phyloP scores from a whole-genome alignment of 108 stramenopile genomes.

The Pseudonitzschia delicatissima region DNA sequence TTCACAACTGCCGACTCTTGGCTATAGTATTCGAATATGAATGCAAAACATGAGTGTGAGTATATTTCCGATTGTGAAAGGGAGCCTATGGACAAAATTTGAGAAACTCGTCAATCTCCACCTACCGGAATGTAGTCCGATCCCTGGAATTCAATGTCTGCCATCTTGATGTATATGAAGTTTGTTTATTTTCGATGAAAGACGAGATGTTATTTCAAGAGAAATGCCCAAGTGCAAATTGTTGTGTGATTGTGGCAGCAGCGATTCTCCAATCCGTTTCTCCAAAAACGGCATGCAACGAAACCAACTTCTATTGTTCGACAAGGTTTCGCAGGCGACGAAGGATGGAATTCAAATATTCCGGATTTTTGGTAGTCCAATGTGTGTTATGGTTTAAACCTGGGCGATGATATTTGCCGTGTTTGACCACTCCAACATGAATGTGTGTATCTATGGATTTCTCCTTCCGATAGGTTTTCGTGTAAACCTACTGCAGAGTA shows the following conservation, averaged over 20 bases:
- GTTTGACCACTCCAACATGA: not conserved
- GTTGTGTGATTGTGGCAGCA: not conserved
- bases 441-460: not conserved
- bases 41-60: not conserved
- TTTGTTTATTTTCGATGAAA: not conserved
- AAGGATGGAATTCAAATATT: no score
- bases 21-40: constrained; percentile 1
- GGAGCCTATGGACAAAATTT: not conserved
- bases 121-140: constrained; percentile 8
- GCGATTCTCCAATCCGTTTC: no score
- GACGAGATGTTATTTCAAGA: no score
- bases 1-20: not conserved
- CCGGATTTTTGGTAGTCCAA: no score
- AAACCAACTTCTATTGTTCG: not conserved
- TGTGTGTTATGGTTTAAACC: not conserved
- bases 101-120: not conserved
- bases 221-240: no score
- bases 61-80: not conserved
- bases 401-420: not conserved
- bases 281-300: not conserved
- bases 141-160: not conserved
- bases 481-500: not conserved
- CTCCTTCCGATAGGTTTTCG: not conserved
- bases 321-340: not conserved
- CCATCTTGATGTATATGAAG: not conserved